Percentiles rank a stretch among this genome's conserved stretches.
Conservation (phyloP, 192 early-diverging fungal genomes). For the Spinellus fusiger region DNA sequence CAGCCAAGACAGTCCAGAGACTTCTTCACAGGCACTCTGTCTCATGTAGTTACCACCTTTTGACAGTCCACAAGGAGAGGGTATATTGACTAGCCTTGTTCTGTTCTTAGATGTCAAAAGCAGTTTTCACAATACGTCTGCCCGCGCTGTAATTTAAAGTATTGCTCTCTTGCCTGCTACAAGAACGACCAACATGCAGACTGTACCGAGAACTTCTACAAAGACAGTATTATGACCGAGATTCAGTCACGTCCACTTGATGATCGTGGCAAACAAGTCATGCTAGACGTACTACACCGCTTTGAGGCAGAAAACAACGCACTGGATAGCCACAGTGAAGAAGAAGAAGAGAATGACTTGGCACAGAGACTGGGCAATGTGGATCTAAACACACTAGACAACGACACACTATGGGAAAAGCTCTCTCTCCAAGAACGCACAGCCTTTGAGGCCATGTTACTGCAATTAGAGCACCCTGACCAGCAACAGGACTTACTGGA, state of each 20-base stretch:
- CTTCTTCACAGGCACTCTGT: conserved; percentile 2
- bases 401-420: conserved; percentile 41
- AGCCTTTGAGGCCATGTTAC: conserved; percentile 43
- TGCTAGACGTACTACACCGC: conserved; percentile 43
- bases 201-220: conserved; percentile 56
- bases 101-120: conserved; percentile 43
- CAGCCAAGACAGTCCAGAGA: background rate
- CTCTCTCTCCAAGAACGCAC: conserved; percentile 40
- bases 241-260: conserved; percentile 34
- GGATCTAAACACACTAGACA: conserved; percentile 38
- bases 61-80: background rate
- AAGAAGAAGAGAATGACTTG: conserved; percentile 37
- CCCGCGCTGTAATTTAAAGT: conserved; percentile 60
- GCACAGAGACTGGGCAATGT: conserved; percentile 37
- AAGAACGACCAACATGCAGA: conserved; percentile 38
- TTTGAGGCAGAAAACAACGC: conserved; percentile 35
- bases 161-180: conserved; percentile 60
- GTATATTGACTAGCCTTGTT: background rate
- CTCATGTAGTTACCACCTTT: background rate
- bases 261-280: conserved; percentile 41
- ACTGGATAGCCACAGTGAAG: conserved; percentile 25
- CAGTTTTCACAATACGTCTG: conserved; percentile 57
- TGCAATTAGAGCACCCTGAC: conserved; percentile 3
- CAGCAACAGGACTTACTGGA: background rate
- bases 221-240: conserved; percentile 46